Evolutionary conservation across 257 asterid genomes (phyloP).

Genomic region (Leptodermis oblonga): DNA sequence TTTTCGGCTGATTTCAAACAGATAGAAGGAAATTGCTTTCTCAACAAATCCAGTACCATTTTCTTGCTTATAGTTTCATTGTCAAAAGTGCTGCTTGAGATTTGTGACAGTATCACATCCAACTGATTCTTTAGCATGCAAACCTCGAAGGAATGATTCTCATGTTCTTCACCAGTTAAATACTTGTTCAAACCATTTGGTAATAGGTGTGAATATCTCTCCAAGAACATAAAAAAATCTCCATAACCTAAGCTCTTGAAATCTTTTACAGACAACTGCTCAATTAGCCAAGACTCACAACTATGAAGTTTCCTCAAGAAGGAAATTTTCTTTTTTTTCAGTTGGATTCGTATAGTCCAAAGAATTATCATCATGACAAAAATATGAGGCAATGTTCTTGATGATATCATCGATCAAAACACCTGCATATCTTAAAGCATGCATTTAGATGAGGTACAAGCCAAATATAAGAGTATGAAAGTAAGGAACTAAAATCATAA

Average conservation of each 20-base stretch:
- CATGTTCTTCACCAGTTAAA: slow-evolving; percentile 37
- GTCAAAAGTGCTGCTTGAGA: slow-evolving; percentile 44
- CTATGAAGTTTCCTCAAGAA: slow-evolving; percentile 58
- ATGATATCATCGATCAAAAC: slow-evolving; percentile 56
- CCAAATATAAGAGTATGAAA: not conserved
- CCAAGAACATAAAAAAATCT: slow-evolving; percentile 59
- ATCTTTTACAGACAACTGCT: slow-evolving; percentile 40
- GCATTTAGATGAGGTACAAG: slow-evolving; percentile 3
- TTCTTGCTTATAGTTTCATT: slow-evolving; percentile 37
- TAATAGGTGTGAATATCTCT: slow-evolving; percentile 52
- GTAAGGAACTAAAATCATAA: no score
- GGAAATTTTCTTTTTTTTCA: slow-evolving; percentile 35
- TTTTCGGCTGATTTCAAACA: slow-evolving; percentile 51
- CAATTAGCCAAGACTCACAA: slow-evolving; percentile 67
- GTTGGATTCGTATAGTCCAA: slow-evolving; percentile 23
- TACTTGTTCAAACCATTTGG: slow-evolving; percentile 45
- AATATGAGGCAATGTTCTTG: slow-evolving; percentile 52
- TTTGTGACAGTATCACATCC: slow-evolving; percentile 67
- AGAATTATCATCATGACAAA: slow-evolving; percentile 39
- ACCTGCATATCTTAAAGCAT: slow-evolving; percentile 35
- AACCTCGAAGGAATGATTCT: slow-evolving; percentile 54
- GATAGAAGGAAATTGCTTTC: slow-evolving; percentile 72
- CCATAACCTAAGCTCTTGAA: slow-evolving; percentile 84
- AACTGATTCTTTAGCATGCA: slow-evolving; percentile 64
- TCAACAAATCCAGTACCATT: slow-evolving; percentile 53